These are phyloP conservation scores for Botrytis byssoidea DNA, from an alignment of 2,329 filamentous ascomycete species.

Conservation along the genomic window DNA sequence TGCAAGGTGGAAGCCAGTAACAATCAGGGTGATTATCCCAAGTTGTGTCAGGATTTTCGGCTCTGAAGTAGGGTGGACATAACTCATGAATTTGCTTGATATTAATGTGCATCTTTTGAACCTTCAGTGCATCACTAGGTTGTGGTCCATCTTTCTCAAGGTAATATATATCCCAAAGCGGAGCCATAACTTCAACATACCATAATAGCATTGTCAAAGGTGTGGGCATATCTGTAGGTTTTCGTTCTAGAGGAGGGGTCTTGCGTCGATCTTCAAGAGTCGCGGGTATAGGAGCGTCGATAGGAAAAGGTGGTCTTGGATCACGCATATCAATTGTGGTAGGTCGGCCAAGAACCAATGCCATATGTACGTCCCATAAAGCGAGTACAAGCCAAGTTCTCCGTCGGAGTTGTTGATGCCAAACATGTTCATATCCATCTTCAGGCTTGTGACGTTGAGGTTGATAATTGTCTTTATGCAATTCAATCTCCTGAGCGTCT, in stretches of 20 bases:
- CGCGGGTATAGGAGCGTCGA: constrained; percentile 51
- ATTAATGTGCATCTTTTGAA: constrained; percentile 54
- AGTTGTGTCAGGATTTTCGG: constrained; percentile 55
- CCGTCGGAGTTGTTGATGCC: constrained; percentile 56
- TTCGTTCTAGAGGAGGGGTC: constrained; percentile 49
- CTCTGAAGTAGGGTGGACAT: constrained; percentile 53
- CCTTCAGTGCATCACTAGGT: constrained; percentile 52
- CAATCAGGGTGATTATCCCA: constrained; percentile 56
- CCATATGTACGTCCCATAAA: constrained; percentile 43
- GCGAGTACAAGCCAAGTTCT: constrained; percentile 57
- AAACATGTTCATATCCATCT: constrained; percentile 54
- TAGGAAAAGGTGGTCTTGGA: constrained; percentile 49
- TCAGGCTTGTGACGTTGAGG: constrained; percentile 45
- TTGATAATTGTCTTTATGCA: constrained; percentile 53
- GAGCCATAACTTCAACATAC: constrained; percentile 48
- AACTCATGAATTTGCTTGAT: constrained; percentile 49
- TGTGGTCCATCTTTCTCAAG: constrained; percentile 56
- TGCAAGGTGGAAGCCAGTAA: constrained; percentile 52
- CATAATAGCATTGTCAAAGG: constrained; percentile 55
- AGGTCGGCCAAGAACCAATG: constrained; percentile 39
- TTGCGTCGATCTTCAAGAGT: constrained; percentile 44
- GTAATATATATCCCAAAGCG: constrained; percentile 50
- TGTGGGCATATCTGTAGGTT: constrained; percentile 51
- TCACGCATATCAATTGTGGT: constrained; percentile 53
- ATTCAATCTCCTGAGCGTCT: constrained; percentile 61